Percentiles rank a stretch among this genome's conserved stretches.
Conservation (phyloP, 371 early-diverging fungal species). For the Mucor racemosus region DNA sequence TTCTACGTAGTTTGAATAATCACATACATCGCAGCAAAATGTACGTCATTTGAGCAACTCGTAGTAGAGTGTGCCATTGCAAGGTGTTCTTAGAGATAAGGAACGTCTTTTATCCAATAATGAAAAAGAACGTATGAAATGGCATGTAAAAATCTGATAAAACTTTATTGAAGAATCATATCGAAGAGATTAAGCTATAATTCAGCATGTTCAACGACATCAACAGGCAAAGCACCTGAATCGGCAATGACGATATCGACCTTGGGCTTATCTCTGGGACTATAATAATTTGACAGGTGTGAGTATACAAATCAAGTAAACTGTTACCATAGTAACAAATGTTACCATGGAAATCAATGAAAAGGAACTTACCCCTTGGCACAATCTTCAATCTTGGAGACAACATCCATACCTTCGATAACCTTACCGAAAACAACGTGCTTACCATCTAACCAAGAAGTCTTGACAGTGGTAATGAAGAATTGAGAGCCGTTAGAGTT, state of each 20-base stretch:
- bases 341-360: too few species aligned
- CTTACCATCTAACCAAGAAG: conserved; percentile 81
- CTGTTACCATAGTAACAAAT: background rate
- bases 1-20: background rate
- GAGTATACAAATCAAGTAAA: too few species aligned
- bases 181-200: conserved; percentile 27
- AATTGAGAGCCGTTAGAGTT: conserved; percentile 99
- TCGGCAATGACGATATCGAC: conserved; percentile 68
- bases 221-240: conserved; percentile 71
- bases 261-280: conserved; percentile 65
- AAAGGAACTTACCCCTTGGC: conserved; percentile 21
- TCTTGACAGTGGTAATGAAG: conserved; percentile 88
- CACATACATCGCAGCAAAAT: background rate
- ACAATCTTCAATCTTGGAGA: conserved; percentile 61
- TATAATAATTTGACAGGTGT: conserved; percentile 9
- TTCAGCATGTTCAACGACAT: conserved; percentile 42
- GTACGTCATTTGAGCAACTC: conserved; percentile 20
- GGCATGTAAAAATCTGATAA: too few species aligned
- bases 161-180: background rate
- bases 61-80: background rate
- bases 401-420: conserved; percentile 80
- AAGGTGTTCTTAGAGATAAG: background rate
- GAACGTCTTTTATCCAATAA: background rate
- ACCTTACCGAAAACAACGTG: conserved; percentile 95
- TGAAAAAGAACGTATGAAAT: background rate